A percentile compares a stretch with the other conserved stretches of the same genome.
phyloP scores from a whole-genome alignment of 371 early-diverging fungal species.

The Mortierella sp. region DNA sequence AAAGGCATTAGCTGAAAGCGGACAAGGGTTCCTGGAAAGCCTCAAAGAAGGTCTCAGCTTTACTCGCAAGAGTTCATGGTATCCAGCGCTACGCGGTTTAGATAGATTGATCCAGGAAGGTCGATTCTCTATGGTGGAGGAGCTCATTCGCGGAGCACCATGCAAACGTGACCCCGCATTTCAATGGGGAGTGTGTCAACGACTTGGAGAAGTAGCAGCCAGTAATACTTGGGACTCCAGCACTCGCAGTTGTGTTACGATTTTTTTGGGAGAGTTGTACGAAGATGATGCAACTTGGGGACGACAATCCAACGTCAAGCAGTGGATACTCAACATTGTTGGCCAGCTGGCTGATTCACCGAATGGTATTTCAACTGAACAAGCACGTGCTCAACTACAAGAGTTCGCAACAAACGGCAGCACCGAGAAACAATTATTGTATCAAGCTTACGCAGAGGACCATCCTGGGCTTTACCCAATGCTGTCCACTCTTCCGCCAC shows the following conservation, averaged over 20 bases:
- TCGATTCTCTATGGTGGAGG: slow-evolving; percentile 5
- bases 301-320: no score
- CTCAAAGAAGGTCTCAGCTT: no score
- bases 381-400: neutral
- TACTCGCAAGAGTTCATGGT: neutral
- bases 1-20: no score
- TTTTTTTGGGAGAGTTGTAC: slow-evolving; percentile 3
- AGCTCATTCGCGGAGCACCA: slow-evolving; percentile 7
- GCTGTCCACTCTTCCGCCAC: neutral
- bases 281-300: no score
- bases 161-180: slow-evolving; percentile 9
- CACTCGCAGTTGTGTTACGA: neutral
- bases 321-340: neutral
- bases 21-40: no score
- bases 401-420: neutral
- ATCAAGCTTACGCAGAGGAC: neutral
- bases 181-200: neutral
- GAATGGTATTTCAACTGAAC: neutral
- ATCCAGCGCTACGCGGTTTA: neutral
- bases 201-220: slow-evolving; percentile 9
- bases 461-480: neutral
- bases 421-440: neutral
- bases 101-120: slow-evolving; percentile 3
- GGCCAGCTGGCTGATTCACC: neutral
- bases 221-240: neutral